Conservation (phyloP, 2,329 filamentous ascomycete genomes). For the Didymosphaeria variabile region DNA sequence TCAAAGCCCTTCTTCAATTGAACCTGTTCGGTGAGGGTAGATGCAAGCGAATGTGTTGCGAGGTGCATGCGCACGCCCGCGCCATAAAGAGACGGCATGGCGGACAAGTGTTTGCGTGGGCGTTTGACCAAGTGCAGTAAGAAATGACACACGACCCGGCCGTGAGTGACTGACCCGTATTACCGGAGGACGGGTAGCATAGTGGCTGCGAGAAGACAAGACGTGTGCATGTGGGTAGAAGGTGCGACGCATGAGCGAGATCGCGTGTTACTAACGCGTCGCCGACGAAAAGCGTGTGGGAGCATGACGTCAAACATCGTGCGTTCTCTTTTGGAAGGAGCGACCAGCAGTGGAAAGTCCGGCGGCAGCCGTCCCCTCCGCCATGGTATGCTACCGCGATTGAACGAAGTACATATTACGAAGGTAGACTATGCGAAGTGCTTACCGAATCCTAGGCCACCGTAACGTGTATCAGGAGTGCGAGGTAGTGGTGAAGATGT, state of each 20-base stretch:
- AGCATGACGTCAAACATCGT: slow-evolving; percentile 14
- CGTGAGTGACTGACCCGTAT: background rate
- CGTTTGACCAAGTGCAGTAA: background rate
- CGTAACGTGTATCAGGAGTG: too few species aligned
- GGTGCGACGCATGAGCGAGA: background rate
- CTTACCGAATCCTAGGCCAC: too few species aligned
- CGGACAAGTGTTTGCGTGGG: background rate
- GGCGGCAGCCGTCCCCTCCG: background rate
- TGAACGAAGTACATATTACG: too few species aligned
- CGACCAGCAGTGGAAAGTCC: background rate
- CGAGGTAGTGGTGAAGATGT: too few species aligned
- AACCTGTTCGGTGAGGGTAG: slow-evolving; percentile 36
- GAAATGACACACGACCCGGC: background rate
- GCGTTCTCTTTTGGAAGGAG: slow-evolving; percentile 11
- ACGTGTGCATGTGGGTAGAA: background rate
- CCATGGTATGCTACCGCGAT: background rate
- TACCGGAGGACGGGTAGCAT: background rate
- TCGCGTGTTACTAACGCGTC: slow-evolving; percentile 2
- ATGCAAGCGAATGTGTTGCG: slow-evolving; percentile 33
- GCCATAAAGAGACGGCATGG: slow-evolving; percentile 46
- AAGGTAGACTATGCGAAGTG: background rate
- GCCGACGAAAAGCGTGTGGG: background rate
- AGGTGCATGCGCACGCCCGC: slow-evolving; percentile 37
- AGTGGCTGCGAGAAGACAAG: background rate
- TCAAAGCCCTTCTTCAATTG: slow-evolving; percentile 30